Conservation (phyloP, 768 basidiomycete species). For the Kwoniella botswanensis region DNA sequence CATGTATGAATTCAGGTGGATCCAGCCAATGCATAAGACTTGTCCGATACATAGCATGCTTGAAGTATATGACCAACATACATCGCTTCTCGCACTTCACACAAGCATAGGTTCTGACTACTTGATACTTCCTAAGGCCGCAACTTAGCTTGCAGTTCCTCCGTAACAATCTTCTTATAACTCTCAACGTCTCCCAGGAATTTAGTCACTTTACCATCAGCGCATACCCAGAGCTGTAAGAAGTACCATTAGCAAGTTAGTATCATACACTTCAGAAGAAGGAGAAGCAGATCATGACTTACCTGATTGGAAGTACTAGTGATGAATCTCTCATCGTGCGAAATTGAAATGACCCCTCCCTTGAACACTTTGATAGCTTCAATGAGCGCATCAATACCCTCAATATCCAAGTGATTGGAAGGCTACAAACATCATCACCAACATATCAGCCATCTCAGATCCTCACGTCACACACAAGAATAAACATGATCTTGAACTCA, state of each 20-base stretch:
- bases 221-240: constrained; percentile 87
- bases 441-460: neutral
- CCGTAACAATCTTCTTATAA: constrained; percentile 68
- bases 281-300: constrained; percentile 32
- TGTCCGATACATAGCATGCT: too few relatives aligned
- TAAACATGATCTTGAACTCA: constrained; percentile 53
- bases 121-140: constrained; percentile 7
- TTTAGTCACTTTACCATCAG: constrained; percentile 76
- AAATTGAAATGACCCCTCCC: constrained; percentile 78
- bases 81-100: neutral
- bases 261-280: constrained; percentile 25
- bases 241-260: neutral
- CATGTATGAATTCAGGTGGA: too few relatives aligned
- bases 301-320: constrained; percentile 86
- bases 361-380: constrained; percentile 73
- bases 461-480: neutral
- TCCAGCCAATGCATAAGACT: too few relatives aligned
- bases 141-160: constrained; percentile 28
- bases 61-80: neutral
- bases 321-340: constrained; percentile 92
- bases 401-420: constrained; percentile 94
- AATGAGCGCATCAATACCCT: constrained; percentile 96
- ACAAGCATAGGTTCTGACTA: neutral
- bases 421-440: constrained; percentile 62
- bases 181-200: constrained; percentile 88